Evolutionary conservation across 139 green algal genomes (phyloP).

Genomic region (Picochlorum sp.): DNA sequence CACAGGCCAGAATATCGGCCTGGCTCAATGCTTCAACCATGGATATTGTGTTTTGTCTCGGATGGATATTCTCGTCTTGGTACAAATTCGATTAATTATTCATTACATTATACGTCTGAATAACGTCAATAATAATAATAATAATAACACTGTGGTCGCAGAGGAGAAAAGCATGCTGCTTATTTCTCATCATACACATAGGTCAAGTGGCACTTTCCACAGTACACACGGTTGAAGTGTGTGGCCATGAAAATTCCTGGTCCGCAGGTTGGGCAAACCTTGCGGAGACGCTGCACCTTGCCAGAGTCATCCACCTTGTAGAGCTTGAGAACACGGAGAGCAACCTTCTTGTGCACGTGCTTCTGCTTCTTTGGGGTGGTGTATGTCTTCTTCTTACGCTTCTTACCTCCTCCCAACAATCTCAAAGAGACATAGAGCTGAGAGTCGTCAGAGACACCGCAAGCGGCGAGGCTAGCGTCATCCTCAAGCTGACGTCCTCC

Average conservation of each 20-base stretch:
- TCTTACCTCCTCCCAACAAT: slow-evolving; percentile 95
- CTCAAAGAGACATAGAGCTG: slow-evolving; percentile 75
- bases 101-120: too few species aligned
- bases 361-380: slow-evolving; percentile 99
- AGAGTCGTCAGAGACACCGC: slow-evolving; percentile 71
- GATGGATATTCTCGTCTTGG: too few species aligned
- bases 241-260: slow-evolving; percentile 98
- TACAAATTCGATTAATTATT: too few species aligned
- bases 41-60: too few species aligned
- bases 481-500: slow-evolving; percentile 69
- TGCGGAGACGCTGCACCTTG: slow-evolving; percentile 93
- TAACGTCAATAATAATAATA: too few species aligned
- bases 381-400: slow-evolving; percentile 99
- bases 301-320: slow-evolving; percentile 92
- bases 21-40: neutral
- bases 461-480: slow-evolving; percentile 42
- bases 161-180: too few species aligned
- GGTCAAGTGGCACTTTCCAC: slow-evolving; percentile 86
- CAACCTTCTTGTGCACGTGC: slow-evolving; percentile 99
- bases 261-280: slow-evolving; percentile 92
- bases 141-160: too few species aligned
- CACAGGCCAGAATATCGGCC: neutral
- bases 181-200: slow-evolving; percentile 41
- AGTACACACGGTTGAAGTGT: slow-evolving; percentile 95
- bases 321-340: slow-evolving; percentile 61